Evolutionary conservation across 371 early-diverging fungal genomes (phyloP).

Genomic region (Apophysomyces trapeziformis): DNA sequence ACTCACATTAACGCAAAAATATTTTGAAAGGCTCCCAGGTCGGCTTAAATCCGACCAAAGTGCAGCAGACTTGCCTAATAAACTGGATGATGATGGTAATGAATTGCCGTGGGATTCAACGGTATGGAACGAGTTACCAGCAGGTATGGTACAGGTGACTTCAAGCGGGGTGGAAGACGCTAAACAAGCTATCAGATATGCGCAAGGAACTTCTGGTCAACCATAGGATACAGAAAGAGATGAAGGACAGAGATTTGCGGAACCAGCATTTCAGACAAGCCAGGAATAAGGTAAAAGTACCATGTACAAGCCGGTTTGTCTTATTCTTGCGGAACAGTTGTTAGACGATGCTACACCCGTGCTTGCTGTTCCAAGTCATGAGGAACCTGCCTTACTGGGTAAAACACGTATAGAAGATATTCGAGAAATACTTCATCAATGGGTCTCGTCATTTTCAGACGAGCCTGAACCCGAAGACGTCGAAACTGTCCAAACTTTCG

Average conservation of each 20-base stretch:
- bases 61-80: background rate
- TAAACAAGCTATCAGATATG: slow-evolving; percentile 16
- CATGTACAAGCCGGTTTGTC: background rate
- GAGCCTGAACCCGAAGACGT: slow-evolving; percentile 48
- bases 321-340: background rate
- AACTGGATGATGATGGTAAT: background rate
- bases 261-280: slow-evolving; percentile 20
- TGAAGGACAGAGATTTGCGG: slow-evolving; percentile 11
- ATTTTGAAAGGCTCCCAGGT: slow-evolving; percentile 7
- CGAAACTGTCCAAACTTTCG: slow-evolving; percentile 24
- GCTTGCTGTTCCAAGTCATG: background rate
- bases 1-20: slow-evolving; percentile 26
- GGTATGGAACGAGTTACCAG: slow-evolving; percentile 37
- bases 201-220: slow-evolving; percentile 22
- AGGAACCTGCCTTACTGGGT: slow-evolving; percentile 38
- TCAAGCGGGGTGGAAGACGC: too few species aligned
- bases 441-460: slow-evolving; percentile 28
- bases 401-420: slow-evolving; percentile 29
- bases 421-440: slow-evolving; percentile 29
- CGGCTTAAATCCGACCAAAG: background rate
- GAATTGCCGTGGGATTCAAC: slow-evolving; percentile 25
- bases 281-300: slow-evolving; percentile 10
- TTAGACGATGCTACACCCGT: background rate
- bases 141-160: slow-evolving; percentile 18
- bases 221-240: slow-evolving; percentile 16